Conservation (phyloP, 2,329 filamentous ascomycete genomes). For the Sphaerostilbella broomeana region DNA sequence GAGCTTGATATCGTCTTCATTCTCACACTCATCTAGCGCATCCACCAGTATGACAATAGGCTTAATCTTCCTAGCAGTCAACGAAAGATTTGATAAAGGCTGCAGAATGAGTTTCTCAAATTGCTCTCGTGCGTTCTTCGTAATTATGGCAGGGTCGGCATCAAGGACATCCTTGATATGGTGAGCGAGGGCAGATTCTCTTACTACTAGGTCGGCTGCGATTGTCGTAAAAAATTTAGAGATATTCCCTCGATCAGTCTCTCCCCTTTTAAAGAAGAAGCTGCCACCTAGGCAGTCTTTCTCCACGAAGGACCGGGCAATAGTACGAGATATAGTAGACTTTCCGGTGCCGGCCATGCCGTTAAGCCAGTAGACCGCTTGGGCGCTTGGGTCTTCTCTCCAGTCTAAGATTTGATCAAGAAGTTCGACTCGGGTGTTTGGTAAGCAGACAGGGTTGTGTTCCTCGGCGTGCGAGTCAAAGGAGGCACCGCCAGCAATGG, state of each 20-base stretch:
- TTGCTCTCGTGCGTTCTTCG: not conserved
- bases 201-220: not conserved
- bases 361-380: not conserved
- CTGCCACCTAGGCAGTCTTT: not conserved
- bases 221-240: constrained; percentile 3
- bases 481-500: constrained; percentile 16
- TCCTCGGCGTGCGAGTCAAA: constrained; percentile 29
- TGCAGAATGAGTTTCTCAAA: not conserved
- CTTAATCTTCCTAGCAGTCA: not conserved
- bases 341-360: constrained; percentile 1
- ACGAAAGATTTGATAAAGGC: not conserved
- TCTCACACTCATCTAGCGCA: not conserved
- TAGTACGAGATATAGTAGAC: not conserved
- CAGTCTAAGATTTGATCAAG: not conserved
- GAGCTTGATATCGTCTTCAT: no score
- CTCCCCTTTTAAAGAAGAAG: constrained; percentile 5
- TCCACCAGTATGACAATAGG: not conserved
- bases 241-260: not conserved
- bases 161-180: not conserved
- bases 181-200: not conserved
- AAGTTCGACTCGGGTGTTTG: not conserved
- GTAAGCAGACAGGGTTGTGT: constrained; percentile 10
- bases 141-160: not conserved
- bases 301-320: not conserved
- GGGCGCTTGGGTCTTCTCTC: not conserved